A percentile compares a stretch with the other conserved stretches of the same genome.
phyloP scores from a whole-genome alignment of 208 protist genomes.

The Leishmania braziliensis region DNA sequence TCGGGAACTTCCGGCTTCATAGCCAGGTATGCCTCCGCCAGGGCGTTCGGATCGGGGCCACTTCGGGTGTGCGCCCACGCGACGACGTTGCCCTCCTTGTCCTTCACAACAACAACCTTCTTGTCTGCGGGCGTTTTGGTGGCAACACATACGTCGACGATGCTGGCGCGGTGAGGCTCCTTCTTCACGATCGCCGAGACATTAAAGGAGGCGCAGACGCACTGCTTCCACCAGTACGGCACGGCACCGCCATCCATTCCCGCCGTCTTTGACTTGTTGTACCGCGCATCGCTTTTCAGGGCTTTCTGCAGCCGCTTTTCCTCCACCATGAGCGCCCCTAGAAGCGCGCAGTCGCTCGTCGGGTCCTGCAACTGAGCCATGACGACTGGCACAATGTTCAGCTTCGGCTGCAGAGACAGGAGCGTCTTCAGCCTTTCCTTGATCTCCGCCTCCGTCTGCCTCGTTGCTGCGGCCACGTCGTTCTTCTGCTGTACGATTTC shows the following conservation, averaged over 20 bases:
- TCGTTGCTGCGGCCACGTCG: conserved; percentile 26
- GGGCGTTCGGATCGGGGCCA: conserved; percentile 29
- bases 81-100: conserved; percentile 29
- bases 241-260: conserved; percentile 46
- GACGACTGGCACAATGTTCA: conserved; percentile 39
- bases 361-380: conserved; percentile 58
- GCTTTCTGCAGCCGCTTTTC: conserved; percentile 58
- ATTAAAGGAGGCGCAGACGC: conserved; percentile 71
- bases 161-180: conserved; percentile 44
- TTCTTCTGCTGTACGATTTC: conserved; percentile 46
- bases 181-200: conserved; percentile 52
- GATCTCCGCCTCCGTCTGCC: conserved; percentile 58
- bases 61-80: conserved; percentile 64
- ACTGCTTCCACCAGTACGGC: conserved; percentile 61
- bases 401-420: conserved; percentile 57
- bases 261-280: conserved; percentile 55
- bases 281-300: conserved; percentile 59
- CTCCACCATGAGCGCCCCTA: conserved; percentile 72
- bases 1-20: conserved; percentile 31
- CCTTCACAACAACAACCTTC: conserved; percentile 61
- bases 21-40: conserved; percentile 35
- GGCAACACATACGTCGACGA: conserved; percentile 46
- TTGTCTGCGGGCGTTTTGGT: conserved; percentile 44
- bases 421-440: conserved; percentile 49
- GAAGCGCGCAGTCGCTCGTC: conserved; percentile 36